Conservation (phyloP, 371 early-diverging fungal genomes). For the Lichtheimia corymbifera region DNA sequence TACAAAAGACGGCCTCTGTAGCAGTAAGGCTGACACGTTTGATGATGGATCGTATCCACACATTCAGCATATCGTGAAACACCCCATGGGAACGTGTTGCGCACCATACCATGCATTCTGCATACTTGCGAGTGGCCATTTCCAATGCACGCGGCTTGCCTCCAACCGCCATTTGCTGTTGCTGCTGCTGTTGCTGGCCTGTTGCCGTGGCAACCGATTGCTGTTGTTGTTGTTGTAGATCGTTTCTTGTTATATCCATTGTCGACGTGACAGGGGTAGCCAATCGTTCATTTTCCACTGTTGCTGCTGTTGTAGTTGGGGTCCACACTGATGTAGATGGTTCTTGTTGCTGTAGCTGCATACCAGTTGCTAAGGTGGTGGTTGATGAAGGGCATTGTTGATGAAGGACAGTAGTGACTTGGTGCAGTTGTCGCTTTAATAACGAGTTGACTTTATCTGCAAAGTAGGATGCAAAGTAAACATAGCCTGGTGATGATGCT, state of each 20-base stretch:
- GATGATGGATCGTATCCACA: conserved; percentile 55
- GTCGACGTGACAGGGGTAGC: too few species aligned
- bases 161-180: too few species aligned
- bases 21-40: conserved; percentile 49
- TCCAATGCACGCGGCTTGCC: conserved; percentile 56
- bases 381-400: too few species aligned
- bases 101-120: conserved; percentile 53
- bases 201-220: too few species aligned
- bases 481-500: conserved; percentile 52
- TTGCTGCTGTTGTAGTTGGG: too few species aligned
- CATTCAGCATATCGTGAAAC: conserved; percentile 56
- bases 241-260: too few species aligned
- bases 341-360: too few species aligned
- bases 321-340: too few species aligned
- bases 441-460: conserved; percentile 50
- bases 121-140: conserved; percentile 52
- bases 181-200: too few species aligned
- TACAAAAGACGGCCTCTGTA: conserved; percentile 58
- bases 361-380: too few species aligned
- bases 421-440: conserved; percentile 49
- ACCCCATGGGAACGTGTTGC: conserved; percentile 22
- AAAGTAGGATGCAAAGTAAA: conserved; percentile 54
- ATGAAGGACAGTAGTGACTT: conserved; percentile 31
- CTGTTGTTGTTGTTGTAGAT: too few species aligned
- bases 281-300: too few species aligned